These are phyloP conservation scores for Blakeslea trispora DNA, from an alignment of 371 early-diverging fungal genomes.

Conservation along the genomic window DNA sequence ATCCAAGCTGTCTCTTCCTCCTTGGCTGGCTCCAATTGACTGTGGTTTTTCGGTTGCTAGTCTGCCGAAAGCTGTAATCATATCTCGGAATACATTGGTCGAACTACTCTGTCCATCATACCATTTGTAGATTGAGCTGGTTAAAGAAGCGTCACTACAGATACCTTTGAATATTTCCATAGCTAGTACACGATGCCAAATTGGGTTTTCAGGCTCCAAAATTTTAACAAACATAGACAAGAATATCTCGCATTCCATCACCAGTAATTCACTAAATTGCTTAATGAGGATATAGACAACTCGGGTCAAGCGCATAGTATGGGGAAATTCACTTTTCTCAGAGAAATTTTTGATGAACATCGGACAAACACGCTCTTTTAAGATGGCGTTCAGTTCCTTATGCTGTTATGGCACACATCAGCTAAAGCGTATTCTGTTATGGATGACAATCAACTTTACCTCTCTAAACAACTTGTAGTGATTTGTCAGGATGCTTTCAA, in stretches of 20 bases:
- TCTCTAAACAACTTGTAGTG: conserved; percentile 74
- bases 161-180: conserved; percentile 83
- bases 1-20: conserved; percentile 52
- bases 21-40: conserved; percentile 59
- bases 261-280: conserved; percentile 72
- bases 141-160: conserved; percentile 60
- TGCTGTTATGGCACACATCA: conserved; percentile 51
- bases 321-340: conserved; percentile 83
- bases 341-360: conserved; percentile 88
- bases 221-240: conserved; percentile 85
- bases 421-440: background rate
- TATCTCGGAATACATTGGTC: conserved; percentile 79
- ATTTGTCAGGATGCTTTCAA: conserved; percentile 86
- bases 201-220: conserved; percentile 74
- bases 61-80: conserved; percentile 76
- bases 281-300: conserved; percentile 81
- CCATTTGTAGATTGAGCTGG: conserved; percentile 67
- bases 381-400: conserved; percentile 64
- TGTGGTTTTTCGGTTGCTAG: conserved; percentile 82
- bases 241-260: conserved; percentile 93
- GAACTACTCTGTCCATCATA: conserved; percentile 77
- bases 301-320: conserved; percentile 83
- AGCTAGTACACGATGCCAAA: conserved; percentile 89
- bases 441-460: conserved; percentile 44
- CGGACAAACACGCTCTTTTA: conserved; percentile 87